Base-by-base conservation (phyloP, 2,329 filamentous ascomycete species). In the Ophiostoma fasciatum region DNA sequence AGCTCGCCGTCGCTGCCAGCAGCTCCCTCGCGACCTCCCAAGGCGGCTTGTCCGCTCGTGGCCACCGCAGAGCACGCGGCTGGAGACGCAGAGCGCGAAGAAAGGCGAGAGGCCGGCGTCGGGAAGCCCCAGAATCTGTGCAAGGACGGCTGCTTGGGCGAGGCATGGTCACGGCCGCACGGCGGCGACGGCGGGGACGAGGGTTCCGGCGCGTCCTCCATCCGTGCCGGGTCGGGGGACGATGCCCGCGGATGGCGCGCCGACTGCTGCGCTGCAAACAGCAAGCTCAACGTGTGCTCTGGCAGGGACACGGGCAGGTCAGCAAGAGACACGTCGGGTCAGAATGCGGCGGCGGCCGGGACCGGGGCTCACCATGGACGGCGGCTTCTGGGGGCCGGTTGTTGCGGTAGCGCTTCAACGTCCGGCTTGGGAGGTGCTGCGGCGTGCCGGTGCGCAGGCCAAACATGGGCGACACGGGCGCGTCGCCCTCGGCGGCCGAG, bases 41-140 rank as follows among this genome's bases (percentile, higher is more conserved):
- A n/a, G n/a, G n/a, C n/a, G n/a, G n/a, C n/a, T n/a, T n/a, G n/a
- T n/a, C n/a, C n/a, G n/a, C n/a, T n/a, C n/a, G n/a, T n/a, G n/a
- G n/a, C n/a, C n/a, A n/a, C n/a, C n/a, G n/a, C n/a, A n/a, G n/a
- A n/a, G n/a, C n/a, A n/a, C n/a, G n/a, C n/a, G n/a, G n/a, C n/a
- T n/a, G n/a, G n/a, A n/a, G n/a, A n/a, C n/a, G n/a, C n/a, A n/a
- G n/a, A n/a, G n/a, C n/a, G n/a, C n/a, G n/a, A n/a, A n/a, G n/a
- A n/a, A n/a, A n/a, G n/a, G n/a, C n/a, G n/a, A n/a, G 40, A n/a
- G 2, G 36, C 32, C 10, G 39, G 30, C 17, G 33, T 37, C 2
- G 49, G 61, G 12, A 76, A 59, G n/a, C 62, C 61, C 71, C 71
- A 78, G 54, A 76, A 78, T 28, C 58, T 66, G 50, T 77, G 71